A percentile compares a stretch with the other conserved stretches of the same genome.
phyloP scores from a whole-genome alignment of 208 protist genomes.

The Leptomonas pyrrhocoris region DNA sequence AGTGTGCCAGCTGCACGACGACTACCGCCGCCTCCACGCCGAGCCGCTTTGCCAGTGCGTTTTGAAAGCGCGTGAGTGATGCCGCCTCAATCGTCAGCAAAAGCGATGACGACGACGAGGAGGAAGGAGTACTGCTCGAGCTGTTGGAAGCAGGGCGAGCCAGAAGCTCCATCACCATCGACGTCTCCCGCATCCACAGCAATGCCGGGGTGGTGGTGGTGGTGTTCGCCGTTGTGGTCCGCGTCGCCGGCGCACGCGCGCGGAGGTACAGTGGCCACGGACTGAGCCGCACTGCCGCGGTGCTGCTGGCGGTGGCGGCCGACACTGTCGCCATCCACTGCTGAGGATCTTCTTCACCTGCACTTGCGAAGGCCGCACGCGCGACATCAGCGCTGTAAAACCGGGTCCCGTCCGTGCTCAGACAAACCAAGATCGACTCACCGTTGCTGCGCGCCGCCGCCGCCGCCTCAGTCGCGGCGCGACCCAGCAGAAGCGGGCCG shows the following conservation, averaged over 20 bases:
- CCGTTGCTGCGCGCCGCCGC: constrained; percentile 31
- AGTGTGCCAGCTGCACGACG: constrained; percentile 30
- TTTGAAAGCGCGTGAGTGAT: constrained; percentile 39
- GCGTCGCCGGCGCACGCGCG: background rate
- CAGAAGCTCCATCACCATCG: constrained; percentile 35
- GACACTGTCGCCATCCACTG: constrained; percentile 6
- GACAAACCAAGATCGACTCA: constrained; percentile 56
- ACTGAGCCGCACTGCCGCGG: background rate
- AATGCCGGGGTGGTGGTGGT: background rate
- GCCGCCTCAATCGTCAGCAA: constrained; percentile 24
- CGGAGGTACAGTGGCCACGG: constrained; percentile 29
- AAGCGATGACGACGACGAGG: constrained; percentile 7
- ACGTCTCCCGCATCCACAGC: constrained; percentile 32
- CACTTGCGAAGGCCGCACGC: constrained; percentile 5
- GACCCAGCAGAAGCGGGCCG: constrained; percentile 20
- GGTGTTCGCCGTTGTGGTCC: background rate
- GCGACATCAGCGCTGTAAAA: constrained; percentile 70
- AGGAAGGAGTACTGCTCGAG: constrained; percentile 7
- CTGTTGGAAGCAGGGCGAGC: constrained; percentile 17
- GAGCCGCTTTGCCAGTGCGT: constrained; percentile 22
- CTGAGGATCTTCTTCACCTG: background rate
- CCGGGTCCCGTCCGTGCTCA: constrained; percentile 58
- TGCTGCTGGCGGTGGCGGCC: constrained; percentile 1
- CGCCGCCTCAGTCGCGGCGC: constrained; percentile 15
- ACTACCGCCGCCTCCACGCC: constrained; percentile 39